Base-by-base conservation (phyloP, 768 basidiomycete genomes). In the Tricholoma flavovirens region DNA sequence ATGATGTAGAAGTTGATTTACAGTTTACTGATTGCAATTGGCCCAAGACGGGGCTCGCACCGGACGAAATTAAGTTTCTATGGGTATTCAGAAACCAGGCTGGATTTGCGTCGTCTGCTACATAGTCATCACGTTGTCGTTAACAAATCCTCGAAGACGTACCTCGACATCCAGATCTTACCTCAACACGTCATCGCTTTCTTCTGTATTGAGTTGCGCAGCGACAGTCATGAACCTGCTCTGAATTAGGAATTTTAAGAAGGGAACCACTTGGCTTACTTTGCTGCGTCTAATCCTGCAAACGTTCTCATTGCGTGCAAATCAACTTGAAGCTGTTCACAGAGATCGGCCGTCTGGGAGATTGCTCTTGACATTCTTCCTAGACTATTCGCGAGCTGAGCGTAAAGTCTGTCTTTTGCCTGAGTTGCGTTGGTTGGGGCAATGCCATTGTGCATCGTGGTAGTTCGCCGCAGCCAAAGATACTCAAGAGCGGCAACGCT, bases 321-420 rank as follows among this genome's bases (percentile, higher is more conserved):
- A 72, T 90, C 88, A 45, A 81, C 77, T 59, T 89, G 83, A 61
- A 93, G 77, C 53, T 83, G 81, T 65, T 87, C 89, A 69, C 89
- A 87, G 21, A 92, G 76, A 61, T 85, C 84, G 35, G 89, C 86
- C 1, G 90, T 90, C 61, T 83, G 86, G 22, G 78, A 75, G 49
- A 93, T 77, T 0, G 86, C 83, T 17, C 81, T 71, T 50, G 85
- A 82, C 69, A 93, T 83, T 49, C 85, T 75, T 26, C 80, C 80
- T 3, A 94, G 69, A 48, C 83, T 86, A 49, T 80, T 76, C 4
- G 89, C 80, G 3, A 94, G 80, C 65, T 92, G 89, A 36, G 80
- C 77, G 64, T 93, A 93, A 21, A 93, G 83, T 54, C 89, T 73
- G 62, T 91, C 85, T 71, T 93, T 94, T 33, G 87, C 82, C 59